Base-by-base conservation (phyloP, 1,284 basidiomycete genomes). In the Somion occarium region DNA sequence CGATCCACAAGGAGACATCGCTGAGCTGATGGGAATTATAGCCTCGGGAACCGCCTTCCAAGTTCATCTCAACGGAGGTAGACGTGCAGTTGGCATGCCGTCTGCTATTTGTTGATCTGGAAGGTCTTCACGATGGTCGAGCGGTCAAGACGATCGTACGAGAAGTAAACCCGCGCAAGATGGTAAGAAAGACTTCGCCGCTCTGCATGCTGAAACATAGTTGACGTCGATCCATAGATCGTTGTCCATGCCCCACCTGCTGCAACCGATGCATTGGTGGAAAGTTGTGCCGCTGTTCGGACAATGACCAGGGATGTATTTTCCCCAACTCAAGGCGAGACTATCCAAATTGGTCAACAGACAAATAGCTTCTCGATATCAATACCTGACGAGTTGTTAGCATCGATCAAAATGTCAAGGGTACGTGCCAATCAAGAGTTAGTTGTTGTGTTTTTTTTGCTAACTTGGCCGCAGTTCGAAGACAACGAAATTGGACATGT, bases 131-230 rank as follows among this genome's bases (percentile, higher is more conserved):
- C 64, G 97, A 99, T 62, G 95, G 96, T 1, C 86, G 95, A 54
- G 94, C 97, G 4, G 86, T 98, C 56, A 98, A 98, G 69, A 96
- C 91, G 0, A 95, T 99, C 55, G 85, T 99, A 11, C 92, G 96
- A 2, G 93, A 98, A 72, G 83, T 99, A 50, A 94, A 97, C 64
- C 97, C 97, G 23, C 82, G 97, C 18, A 95, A 94, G 73, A 85
- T 97, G 79, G 93, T 92, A 52, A 52, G 75, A 46, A 3, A 15
- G 30, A 34, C 15, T 7, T 7, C 11, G 11, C 19, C 26, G 12
- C 12, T 37, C 43, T 49, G 46, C 42, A 19, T 19, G 1, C 25
- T 34, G 13, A 41, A 7, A 19, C n/a, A 38, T 41, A 5, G 23
- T 18, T 13, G 13, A 24, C 39, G n/a, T n/a, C 24, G 2, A 42